A percentile compares a stretch with the other conserved stretches of the same genome.
phyloP scores from a whole-genome alignment of 108 stramenopile species.

The Cyclotella choctawhatcheeana region DNA sequence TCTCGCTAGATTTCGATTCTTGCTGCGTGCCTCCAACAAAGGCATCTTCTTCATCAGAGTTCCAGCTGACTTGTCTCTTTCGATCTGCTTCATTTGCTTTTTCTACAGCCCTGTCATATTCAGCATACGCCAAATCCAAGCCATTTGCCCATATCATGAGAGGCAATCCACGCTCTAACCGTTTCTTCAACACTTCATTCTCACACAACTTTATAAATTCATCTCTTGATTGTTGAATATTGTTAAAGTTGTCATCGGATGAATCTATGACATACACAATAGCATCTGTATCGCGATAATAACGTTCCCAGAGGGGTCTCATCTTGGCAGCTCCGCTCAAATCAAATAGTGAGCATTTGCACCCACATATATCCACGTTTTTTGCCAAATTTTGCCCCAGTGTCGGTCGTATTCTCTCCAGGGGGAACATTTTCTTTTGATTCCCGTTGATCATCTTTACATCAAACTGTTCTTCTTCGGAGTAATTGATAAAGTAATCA shows the following conservation, averaged over 20 bases:
- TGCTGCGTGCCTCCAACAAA: slow-evolving; percentile 31
- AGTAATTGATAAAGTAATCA: slow-evolving; percentile 47
- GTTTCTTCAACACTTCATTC: slow-evolving; percentile 22
- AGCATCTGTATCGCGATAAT: slow-evolving; percentile 81
- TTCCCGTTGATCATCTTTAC: slow-evolving; percentile 15
- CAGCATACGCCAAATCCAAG: slow-evolving; percentile 48
- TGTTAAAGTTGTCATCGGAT: slow-evolving; percentile 30
- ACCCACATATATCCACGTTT: slow-evolving; percentile 68
- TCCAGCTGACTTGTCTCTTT: slow-evolving; percentile 24
- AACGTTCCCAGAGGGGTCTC: slow-evolving; percentile 81
- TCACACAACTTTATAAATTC: slow-evolving; percentile 36
- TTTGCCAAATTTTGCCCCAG: slow-evolving; percentile 83
- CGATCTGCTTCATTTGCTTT: slow-evolving; percentile 13
- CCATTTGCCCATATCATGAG: slow-evolving; percentile 48
- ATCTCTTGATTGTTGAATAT: slow-evolving; percentile 28
- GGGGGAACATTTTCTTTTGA: slow-evolving; percentile 68
- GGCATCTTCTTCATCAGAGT: slow-evolving; percentile 42
- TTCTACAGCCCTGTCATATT: slow-evolving; percentile 27
- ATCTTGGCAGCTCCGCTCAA: slow-evolving; percentile 72
- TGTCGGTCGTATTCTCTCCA: slow-evolving; percentile 77
- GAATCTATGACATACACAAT: slow-evolving; percentile 71
- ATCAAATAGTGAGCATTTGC: slow-evolving; percentile 73
- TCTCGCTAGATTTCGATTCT: slow-evolving; percentile 32
- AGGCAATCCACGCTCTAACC: slow-evolving; percentile 38
- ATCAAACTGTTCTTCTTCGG: slow-evolving; percentile 41